These are phyloP conservation scores for Dillenia turbinata DNA, from an alignment of 164 flowering plant genomes.

Conservation along the genomic window DNA sequence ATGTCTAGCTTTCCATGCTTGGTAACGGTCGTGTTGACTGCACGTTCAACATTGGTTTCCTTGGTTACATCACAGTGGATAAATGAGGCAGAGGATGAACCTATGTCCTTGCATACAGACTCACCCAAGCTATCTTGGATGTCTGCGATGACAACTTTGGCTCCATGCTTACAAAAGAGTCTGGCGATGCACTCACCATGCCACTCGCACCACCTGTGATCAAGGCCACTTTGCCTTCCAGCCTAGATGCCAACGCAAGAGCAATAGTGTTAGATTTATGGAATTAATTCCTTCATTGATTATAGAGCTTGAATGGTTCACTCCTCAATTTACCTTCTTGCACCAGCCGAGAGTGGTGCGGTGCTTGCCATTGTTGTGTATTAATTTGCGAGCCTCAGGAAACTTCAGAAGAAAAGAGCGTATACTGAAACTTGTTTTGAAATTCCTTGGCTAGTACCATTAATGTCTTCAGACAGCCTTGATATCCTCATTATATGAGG, in stretches of 20 bases:
- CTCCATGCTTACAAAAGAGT: not conserved
- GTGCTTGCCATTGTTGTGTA: conserved; percentile 8
- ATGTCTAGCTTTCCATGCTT: conserved; percentile 32
- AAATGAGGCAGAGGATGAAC: not conserved
- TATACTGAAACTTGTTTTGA: too few species aligned
- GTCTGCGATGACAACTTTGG: conserved; percentile 7
- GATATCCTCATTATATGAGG: too few species aligned
- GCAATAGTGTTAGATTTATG: too few species aligned
- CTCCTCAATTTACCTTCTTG: conserved; percentile 1
- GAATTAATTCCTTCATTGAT: not conserved
- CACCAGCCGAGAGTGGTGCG: conserved; percentile 5
- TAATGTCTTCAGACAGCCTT: too few species aligned
- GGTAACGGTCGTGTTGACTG: conserved; percentile 19
- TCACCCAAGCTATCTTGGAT: not conserved
- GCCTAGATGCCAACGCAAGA: not conserved
- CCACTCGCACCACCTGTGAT: not conserved
- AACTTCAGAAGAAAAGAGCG: conserved; percentile 10
- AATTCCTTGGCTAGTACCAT: too few species aligned
- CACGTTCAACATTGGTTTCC: conserved; percentile 23
- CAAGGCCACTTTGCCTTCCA: conserved; percentile 18
- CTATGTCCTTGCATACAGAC: not conserved
- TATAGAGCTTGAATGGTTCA: too few species aligned
- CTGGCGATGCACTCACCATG: conserved; percentile 2
- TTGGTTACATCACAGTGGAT: conserved; percentile 30
- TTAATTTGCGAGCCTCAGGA: not conserved